Percentiles rank a stretch among this genome's conserved stretches.
Evolutionary conservation across 164 flowering plant genomes (phyloP).

Genomic region (Vitis rupestris): DNA sequence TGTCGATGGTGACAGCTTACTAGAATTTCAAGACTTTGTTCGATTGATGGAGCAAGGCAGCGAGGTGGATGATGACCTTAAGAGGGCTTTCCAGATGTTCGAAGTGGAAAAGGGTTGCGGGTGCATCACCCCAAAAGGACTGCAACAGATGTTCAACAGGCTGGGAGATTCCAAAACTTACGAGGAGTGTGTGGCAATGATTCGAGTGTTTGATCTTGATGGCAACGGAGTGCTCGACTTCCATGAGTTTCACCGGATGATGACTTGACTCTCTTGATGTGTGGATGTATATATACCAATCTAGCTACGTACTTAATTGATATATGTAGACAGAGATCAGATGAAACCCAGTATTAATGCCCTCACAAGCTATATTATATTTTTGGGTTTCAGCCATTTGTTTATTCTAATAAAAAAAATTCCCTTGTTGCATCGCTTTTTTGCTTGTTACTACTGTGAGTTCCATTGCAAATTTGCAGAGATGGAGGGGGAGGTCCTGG

Average conservation of each 20-base stretch:
- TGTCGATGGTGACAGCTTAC: conserved; percentile 48
- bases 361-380: not conserved
- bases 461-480: too few relatives aligned
- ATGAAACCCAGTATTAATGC: not conserved
- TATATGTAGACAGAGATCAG: too few relatives aligned
- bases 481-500: too few relatives aligned
- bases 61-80: conserved; percentile 43
- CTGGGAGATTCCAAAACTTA: conserved; percentile 55
- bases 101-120: conserved; percentile 72
- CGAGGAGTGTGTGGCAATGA: conserved; percentile 75
- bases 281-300: too few relatives aligned
- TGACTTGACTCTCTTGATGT: conserved; percentile 29
- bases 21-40: conserved; percentile 60
- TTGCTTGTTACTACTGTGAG: too few relatives aligned
- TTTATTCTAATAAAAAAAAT: too few relatives aligned
- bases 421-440: too few relatives aligned
- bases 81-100: conserved; percentile 73
- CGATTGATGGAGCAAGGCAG: conserved; percentile 34
- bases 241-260: conserved; percentile 71
- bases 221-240: conserved; percentile 77
- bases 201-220: conserved; percentile 56
- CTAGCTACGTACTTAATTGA: too few relatives aligned
- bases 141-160: conserved; percentile 56
- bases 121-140: conserved; percentile 65
- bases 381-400: too few relatives aligned